A percentile compares a stretch with the other conserved stretches of the same genome.
These are phyloP conservation scores for Ganoderma meredithae DNA, from an alignment of 1,284 basidiomycete genomes.

Conservation along the genomic window DNA sequence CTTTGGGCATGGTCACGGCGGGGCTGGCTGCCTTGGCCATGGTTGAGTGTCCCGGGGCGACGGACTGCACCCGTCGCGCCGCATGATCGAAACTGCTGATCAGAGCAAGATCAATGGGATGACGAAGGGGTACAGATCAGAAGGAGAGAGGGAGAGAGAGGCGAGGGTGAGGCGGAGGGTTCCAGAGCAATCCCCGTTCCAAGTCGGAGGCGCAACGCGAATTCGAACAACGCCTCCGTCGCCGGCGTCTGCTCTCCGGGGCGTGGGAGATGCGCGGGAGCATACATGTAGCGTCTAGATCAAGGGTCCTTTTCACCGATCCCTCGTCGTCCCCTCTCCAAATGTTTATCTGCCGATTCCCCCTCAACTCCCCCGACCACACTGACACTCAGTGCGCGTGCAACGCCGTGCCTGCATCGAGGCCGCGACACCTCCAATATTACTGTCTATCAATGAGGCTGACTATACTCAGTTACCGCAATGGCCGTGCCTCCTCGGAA, in stretches of 20 bases:
- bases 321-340: background rate
- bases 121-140: slow-evolving; percentile 17
- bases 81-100: background rate
- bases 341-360: slow-evolving; percentile 2
- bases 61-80: background rate
- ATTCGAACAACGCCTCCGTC: background rate
- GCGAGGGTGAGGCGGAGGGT: background rate
- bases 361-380: background rate
- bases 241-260: background rate
- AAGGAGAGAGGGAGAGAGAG: background rate
- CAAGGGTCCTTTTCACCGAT: slow-evolving; percentile 11
- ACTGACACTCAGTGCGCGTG: background rate
- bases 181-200: slow-evolving; percentile 22
- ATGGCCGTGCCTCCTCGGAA: background rate
- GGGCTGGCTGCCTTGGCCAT: background rate
- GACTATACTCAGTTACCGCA: too few species aligned
- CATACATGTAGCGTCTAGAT: slow-evolving; percentile 8
- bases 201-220: slow-evolving; percentile 3
- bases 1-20: background rate
- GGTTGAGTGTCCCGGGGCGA: background rate
- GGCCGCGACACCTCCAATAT: background rate
- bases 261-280: slow-evolving; percentile 21
- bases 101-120: slow-evolving; percentile 2
- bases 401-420: background rate
- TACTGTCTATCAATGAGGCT: too few species aligned